A percentile compares a stretch with the other conserved stretches of the same genome.
These are phyloP conservation scores for Lentinus brumalis DNA, from an alignment of 768 basidiomycete genomes.

Conservation along the genomic window DNA sequence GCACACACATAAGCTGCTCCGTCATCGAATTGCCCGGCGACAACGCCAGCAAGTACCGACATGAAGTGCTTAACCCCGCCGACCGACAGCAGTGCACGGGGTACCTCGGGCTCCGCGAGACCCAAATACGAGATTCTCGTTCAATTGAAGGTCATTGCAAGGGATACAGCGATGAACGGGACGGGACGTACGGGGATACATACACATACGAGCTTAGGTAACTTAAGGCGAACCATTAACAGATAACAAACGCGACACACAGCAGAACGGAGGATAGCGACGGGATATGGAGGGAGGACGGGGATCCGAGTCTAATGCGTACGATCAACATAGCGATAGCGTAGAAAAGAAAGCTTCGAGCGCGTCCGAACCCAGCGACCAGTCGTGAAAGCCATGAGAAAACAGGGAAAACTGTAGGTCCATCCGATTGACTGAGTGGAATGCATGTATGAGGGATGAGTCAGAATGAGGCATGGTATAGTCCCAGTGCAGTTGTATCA, in stretches of 20 bases:
- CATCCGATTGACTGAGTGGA: conserved; percentile 8
- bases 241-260: conserved; percentile 15
- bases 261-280: conserved; percentile 17
- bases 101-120: no score
- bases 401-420: not conserved
- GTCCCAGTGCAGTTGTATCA: not conserved
- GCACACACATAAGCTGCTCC: no score
- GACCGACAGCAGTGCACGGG: no score
- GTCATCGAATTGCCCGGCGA: no score
- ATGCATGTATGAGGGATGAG: conserved; percentile 1
- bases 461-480: not conserved
- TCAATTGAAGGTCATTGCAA: conserved; percentile 6
- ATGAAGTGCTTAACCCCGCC: no score
- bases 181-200: conserved; percentile 12
- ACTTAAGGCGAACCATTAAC: conserved; percentile 4
- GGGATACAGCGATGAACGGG: conserved; percentile 10
- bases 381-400: conserved; percentile 14
- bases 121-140: not conserved
- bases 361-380: conserved; percentile 12
- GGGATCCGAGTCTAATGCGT: conserved; percentile 9
- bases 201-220: conserved; percentile 18
- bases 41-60: no score
- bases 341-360: conserved; percentile 2
- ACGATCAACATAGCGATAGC: conserved; percentile 25
- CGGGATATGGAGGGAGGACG: not conserved